These are phyloP conservation scores for Phytopythium delawarense DNA, from an alignment of 352 stramenopile genomes.

Conservation along the genomic window DNA sequence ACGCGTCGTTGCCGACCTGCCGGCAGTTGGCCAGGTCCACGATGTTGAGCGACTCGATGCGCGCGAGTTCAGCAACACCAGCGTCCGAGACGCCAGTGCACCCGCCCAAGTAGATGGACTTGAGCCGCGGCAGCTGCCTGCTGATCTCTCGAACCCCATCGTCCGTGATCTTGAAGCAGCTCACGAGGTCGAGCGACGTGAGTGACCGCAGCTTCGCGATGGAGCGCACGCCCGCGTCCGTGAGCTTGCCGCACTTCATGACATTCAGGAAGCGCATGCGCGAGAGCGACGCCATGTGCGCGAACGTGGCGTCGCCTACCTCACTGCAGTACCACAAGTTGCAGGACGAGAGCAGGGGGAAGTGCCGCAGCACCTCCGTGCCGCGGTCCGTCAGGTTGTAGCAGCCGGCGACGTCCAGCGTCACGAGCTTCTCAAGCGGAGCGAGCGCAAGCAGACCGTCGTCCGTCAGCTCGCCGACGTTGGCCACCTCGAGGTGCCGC, in stretches of 20 bases:
- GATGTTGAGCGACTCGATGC: constrained; percentile 43
- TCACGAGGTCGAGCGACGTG: constrained; percentile 73
- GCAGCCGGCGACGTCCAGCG: constrained; percentile 67
- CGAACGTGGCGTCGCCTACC: constrained; percentile 60
- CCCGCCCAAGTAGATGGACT: constrained; percentile 57
- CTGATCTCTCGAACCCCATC: constrained; percentile 35
- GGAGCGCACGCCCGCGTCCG: constrained; percentile 38
- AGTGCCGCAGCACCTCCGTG: constrained; percentile 51
- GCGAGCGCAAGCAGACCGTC: constrained; percentile 44
- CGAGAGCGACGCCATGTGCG: constrained; percentile 38
- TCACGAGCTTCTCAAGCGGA: constrained; percentile 49
- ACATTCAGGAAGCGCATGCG: constrained; percentile 74
- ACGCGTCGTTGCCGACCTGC: constrained; percentile 59
- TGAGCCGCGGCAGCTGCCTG: constrained; percentile 35
- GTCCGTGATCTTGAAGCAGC: constrained; percentile 69
- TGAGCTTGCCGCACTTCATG: constrained; percentile 81
- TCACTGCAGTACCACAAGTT: constrained; percentile 86
- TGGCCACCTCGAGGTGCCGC: constrained; percentile 66
- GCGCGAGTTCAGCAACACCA: constrained; percentile 40
- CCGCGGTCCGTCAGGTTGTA: constrained; percentile 78
- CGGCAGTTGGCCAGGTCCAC: constrained; percentile 75
- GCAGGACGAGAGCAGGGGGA: constrained; percentile 51
- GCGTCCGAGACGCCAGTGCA: constrained; percentile 56
- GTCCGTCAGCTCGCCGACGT: constrained; percentile 72
- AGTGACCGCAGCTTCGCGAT: constrained; percentile 48